Base-by-base conservation (phyloP, 805 yeast genomes). In the Schwanniomyces polymorphus region DNA sequence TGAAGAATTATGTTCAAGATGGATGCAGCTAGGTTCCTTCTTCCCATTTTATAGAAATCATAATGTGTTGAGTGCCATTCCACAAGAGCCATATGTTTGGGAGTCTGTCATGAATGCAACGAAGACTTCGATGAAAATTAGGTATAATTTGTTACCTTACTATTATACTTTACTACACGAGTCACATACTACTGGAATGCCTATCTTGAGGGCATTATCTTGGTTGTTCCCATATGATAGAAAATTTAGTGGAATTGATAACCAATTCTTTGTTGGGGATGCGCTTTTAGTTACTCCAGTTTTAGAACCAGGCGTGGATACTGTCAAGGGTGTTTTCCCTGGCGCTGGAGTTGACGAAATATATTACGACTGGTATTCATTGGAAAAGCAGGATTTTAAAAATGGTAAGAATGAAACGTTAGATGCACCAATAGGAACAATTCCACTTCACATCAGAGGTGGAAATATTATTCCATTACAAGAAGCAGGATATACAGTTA, bases 1-100 rank as follows among this genome's bases (percentile, higher is more conserved):
- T 43, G 43, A 39, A 28, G 68, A 63, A 45, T 52, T 63, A 43
- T 63, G 68, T 42, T 52, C 60, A 17, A 53, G 69, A 44, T 65
- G 68, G 69, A 58, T 61, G 60, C 69, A 64, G 40, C 52, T 64
- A 46, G 61, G 59, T n/a, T 64, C 68, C 2, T 65, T 65, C 53
- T 65, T 65, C 58, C 67, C 66, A 41, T 65, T 65, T 57, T 65
- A 59, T 54, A 52, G 70, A 44, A 65, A 64, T 49, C 70, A 65
- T 48, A 65, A 65, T 43, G 51, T 49, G 7, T 41, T 52, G n/a
- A 63, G 60, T 9, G 58, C 60, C 11, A 52, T 45, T 18, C 35
- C 57, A 11, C 70, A 65, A 48, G 70, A 65, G 52, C 68, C 67
- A 14, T 65, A 63, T 43, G 54, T 53, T 14, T 65, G 70, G 70